These are phyloP conservation scores for Suhomyces guaymorum DNA, from an alignment of 1,139 yeast species.

Conservation along the genomic window DNA sequence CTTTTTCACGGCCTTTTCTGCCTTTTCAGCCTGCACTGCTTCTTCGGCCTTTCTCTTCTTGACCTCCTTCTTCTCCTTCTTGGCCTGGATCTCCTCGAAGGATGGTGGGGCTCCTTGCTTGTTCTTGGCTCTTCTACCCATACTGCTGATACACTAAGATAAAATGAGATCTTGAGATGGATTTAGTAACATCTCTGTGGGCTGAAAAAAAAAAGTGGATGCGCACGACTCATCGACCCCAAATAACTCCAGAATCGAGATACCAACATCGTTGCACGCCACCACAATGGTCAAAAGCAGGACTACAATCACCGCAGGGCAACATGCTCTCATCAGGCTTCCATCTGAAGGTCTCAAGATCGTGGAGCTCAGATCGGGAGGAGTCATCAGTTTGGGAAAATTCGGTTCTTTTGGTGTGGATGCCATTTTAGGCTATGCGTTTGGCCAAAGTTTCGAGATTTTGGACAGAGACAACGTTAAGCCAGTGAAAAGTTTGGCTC, in stretches of 20 bases:
- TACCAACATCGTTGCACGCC: neutral
- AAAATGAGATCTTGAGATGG: constrained; percentile 1
- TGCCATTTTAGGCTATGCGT: constrained; percentile 75
- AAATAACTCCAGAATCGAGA: neutral
- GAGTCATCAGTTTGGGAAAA: constrained; percentile 75
- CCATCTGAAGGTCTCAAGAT: constrained; percentile 83
- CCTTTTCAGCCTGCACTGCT: constrained; percentile 14
- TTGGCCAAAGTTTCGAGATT: constrained; percentile 90
- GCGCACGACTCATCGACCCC: constrained; percentile 12
- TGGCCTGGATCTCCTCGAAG: constrained; percentile 74
- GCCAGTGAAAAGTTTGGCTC: constrained; percentile 43
- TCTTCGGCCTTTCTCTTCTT: constrained; percentile 19
- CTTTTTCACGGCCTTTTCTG: constrained; percentile 23
- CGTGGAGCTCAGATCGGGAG: constrained; percentile 60
- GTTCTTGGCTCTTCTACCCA: constrained; percentile 92
- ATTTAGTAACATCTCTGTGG: constrained; percentile 8
- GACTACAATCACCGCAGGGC: constrained; percentile 42
- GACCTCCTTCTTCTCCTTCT: constrained; percentile 49
- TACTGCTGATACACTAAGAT: constrained; percentile 23
- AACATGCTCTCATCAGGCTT: constrained; percentile 66
- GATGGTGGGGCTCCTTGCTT: constrained; percentile 91
- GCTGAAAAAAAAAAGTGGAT: constrained; percentile 9
- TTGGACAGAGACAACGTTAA: constrained; percentile 54
- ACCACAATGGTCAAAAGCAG: constrained; percentile 16
- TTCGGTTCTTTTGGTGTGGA: constrained; percentile 83